A percentile compares a stretch with the other conserved stretches of the same genome.
These are phyloP conservation scores for Spirogloea muscicola DNA, from an alignment of 139 green algal species.

Conservation along the genomic window DNA sequence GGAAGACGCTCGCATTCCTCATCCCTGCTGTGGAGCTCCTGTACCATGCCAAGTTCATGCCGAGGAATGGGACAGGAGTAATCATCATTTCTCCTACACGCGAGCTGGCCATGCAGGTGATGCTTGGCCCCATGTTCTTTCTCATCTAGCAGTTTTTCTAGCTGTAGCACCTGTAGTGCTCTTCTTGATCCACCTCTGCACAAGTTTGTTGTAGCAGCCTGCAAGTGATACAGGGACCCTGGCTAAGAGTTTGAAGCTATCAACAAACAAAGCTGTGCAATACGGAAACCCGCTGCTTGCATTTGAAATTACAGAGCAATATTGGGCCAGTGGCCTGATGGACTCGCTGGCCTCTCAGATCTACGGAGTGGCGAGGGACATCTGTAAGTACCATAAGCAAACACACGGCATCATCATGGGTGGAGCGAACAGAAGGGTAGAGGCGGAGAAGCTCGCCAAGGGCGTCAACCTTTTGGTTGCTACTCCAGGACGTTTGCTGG, in stretches of 20 bases:
- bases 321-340: too few relatives aligned
- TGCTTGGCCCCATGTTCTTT: neutral
- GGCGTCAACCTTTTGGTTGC: conserved; percentile 92
- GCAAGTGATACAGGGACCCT: too few relatives aligned
- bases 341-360: too few relatives aligned
- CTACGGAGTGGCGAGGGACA: conserved; percentile 84
- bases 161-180: too few relatives aligned
- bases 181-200: too few relatives aligned
- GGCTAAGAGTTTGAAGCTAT: too few relatives aligned
- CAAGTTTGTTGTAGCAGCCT: too few relatives aligned
- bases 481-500: conserved; percentile 91
- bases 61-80: conserved; percentile 86
- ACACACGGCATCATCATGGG: conserved; percentile 97
- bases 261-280: too few relatives aligned
- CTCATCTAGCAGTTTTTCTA: neutral
- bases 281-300: too few relatives aligned
- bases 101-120: conserved; percentile 87
- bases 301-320: too few relatives aligned
- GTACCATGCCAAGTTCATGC: conserved; percentile 87
- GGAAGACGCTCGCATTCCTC: conserved; percentile 97
- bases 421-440: conserved; percentile 87
- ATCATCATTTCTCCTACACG: conserved; percentile 90
- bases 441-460: conserved; percentile 92
- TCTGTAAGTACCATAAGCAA: conserved; percentile 90
- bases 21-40: conserved; percentile 89